Evolutionary conservation across 2,329 filamentous ascomycete genomes (phyloP).

Genomic region (Ceratocystis huliohia): DNA sequence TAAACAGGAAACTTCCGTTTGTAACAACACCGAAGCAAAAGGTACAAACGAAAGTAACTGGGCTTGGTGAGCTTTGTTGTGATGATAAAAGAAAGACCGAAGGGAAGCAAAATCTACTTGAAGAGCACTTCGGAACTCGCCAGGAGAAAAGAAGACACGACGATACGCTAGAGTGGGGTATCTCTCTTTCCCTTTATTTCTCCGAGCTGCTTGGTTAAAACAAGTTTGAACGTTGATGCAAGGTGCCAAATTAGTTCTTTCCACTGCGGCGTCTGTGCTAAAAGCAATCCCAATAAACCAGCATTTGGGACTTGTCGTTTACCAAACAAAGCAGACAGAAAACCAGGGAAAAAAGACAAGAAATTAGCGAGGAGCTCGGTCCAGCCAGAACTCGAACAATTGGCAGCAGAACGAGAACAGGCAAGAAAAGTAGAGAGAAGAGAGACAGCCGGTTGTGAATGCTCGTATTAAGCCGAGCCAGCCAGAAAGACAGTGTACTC

Average conservation of each 20-base stretch:
- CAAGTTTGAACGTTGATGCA: not conserved
- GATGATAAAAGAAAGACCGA: not conserved
- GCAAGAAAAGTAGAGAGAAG: not conserved
- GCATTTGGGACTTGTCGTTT: slow-evolving; percentile 4
- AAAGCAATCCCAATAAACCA: slow-evolving; percentile 2
- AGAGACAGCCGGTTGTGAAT: too few relatives aligned
- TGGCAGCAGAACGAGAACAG: not conserved
- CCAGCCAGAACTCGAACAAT: not conserved
- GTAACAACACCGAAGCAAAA: not conserved
- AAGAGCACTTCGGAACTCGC: not conserved
- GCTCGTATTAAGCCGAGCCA: too few relatives aligned
- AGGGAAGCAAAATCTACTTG: not conserved
- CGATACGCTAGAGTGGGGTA: not conserved
- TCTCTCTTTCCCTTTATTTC: not conserved
- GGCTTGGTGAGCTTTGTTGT: too few relatives aligned
- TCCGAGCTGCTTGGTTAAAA: not conserved
- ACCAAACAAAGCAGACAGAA: not conserved
- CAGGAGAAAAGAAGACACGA: not conserved
- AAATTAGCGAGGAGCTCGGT: not conserved
- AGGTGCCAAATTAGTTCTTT: slow-evolving; percentile 10
- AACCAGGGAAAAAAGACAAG: not conserved
- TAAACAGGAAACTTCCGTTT: not conserved
- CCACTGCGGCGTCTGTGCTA: slow-evolving; percentile 2
- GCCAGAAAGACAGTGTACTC: too few relatives aligned
- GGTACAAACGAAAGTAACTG: not conserved